Conservation (phyloP, 116 monocot genomes). For the Iris pallida region DNA sequence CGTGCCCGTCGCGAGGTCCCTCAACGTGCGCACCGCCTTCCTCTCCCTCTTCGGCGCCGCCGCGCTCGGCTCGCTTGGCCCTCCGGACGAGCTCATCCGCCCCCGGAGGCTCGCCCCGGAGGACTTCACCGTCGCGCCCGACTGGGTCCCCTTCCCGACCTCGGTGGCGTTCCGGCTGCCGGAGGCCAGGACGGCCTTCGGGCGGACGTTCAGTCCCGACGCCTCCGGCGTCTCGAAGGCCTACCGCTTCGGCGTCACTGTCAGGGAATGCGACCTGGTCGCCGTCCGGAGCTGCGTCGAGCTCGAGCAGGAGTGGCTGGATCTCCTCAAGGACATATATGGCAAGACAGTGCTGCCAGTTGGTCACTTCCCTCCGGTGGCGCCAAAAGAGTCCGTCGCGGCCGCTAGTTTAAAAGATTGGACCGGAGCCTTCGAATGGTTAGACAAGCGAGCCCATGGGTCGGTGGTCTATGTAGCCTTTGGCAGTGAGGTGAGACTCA, state of each 20-base stretch:
- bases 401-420: not conserved
- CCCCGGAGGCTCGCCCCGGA: constrained; percentile 2
- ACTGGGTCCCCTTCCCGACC: constrained; percentile 2
- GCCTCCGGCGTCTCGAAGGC: constrained; percentile 6
- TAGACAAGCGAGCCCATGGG: constrained; percentile 10
- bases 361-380: constrained; percentile 16
- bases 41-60: constrained; percentile 4
- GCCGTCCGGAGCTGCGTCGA: constrained; percentile 14
- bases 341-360: constrained; percentile 20
- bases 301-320: constrained; percentile 15
- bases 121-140: not conserved
- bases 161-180: not conserved
- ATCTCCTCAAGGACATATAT: constrained; percentile 10
- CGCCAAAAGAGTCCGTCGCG: not conserved
- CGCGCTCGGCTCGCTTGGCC: not conserved
- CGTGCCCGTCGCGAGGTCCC: not conserved
- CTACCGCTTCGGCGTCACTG: not conserved
- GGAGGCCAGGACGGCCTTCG: constrained; percentile 5
- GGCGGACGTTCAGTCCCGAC: not conserved
- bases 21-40: not conserved
- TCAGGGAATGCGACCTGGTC: not conserved
- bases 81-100: not conserved
- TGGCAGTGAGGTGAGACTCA: constrained; percentile 23
- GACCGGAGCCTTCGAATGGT: constrained; percentile 3
- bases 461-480: constrained; percentile 26